A percentile compares a stretch with the other conserved stretches of the same genome.
Evolutionary conservation across 805 yeast species (phyloP).

Genomic region (Pichia exigua): DNA sequence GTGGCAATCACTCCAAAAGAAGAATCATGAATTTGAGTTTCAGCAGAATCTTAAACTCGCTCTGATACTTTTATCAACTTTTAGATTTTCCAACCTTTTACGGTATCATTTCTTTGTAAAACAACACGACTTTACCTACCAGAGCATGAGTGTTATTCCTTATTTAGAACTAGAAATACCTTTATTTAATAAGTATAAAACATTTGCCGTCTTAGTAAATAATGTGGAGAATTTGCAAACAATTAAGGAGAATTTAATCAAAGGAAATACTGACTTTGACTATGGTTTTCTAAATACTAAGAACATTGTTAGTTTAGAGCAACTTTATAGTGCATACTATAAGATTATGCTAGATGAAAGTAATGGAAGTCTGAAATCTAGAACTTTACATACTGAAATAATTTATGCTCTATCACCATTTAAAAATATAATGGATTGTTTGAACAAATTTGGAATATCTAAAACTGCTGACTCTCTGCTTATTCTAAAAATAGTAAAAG

Average conservation of each 20-base stretch:
- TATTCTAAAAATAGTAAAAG: constrained; percentile 40
- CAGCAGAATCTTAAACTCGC: background rate
- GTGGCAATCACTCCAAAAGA: no score
- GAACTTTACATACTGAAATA: constrained; percentile 62
- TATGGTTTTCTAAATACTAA: constrained; percentile 60
- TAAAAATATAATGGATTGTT: constrained; percentile 64
- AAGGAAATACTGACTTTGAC: constrained; percentile 42
- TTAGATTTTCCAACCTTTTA: background rate
- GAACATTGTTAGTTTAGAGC: constrained; percentile 53
- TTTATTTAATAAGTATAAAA: constrained; percentile 15
- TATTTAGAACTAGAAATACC: constrained; percentile 13
- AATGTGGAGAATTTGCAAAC: constrained; percentile 37
- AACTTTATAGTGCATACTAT: constrained; percentile 51
- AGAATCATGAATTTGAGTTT: background rate
- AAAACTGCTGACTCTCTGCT: constrained; percentile 38
- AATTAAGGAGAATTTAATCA: constrained; percentile 38
- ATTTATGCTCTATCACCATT: constrained; percentile 63
- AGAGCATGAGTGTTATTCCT: background rate
- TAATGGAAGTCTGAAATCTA: constrained; percentile 48
- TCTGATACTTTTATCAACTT: background rate
- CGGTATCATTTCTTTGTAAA: background rate
- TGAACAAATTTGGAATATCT: constrained; percentile 63
- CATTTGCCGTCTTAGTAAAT: constrained; percentile 31
- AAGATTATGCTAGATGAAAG: constrained; percentile 48
- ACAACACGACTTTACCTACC: no score